phyloP scores from a whole-genome alignment of 2,329 filamentous ascomycete genomes.

The Alternaria sp. region DNA sequence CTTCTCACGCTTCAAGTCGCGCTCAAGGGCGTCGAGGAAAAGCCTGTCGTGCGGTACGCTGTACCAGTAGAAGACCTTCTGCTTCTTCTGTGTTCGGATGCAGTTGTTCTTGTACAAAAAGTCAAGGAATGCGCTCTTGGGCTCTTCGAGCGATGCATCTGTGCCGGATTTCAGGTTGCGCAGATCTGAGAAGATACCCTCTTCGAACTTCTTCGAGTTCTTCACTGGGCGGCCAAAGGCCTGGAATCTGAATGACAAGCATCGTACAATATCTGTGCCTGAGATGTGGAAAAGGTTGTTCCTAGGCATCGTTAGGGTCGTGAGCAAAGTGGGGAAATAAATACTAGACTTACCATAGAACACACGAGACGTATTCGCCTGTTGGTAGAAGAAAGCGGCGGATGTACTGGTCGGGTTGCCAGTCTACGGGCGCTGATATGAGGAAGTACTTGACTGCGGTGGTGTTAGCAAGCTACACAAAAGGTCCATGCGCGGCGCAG shows the following conservation, averaged over 20 bases:
- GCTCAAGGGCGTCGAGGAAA: slow-evolving; percentile 96
- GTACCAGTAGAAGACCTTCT: slow-evolving; percentile 99
- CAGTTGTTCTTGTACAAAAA: slow-evolving; percentile 99
- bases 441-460: slow-evolving; percentile 95
- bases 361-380: slow-evolving; percentile 98
- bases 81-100: slow-evolving; percentile 99
- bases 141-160: slow-evolving; percentile 97
- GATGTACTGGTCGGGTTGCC: slow-evolving; percentile 96
- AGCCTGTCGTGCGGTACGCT: slow-evolving; percentile 97
- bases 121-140: slow-evolving; percentile 97
- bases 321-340: neutral
- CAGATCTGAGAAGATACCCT: slow-evolving; percentile 98
- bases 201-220: slow-evolving; percentile 99
- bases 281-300: slow-evolving; percentile 99
- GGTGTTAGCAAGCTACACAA: slow-evolving; percentile 41
- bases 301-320: slow-evolving; percentile 59
- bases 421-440: slow-evolving; percentile 97
- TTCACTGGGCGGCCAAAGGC: slow-evolving; percentile 98
- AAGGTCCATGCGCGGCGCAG: slow-evolving; percentile 18
- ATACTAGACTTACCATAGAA: slow-evolving; percentile 73
- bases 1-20: slow-evolving; percentile 98
- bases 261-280: slow-evolving; percentile 97
- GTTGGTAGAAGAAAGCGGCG: slow-evolving; percentile 93
- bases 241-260: slow-evolving; percentile 96
- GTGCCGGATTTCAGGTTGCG: slow-evolving; percentile 98